These are phyloP conservation scores for Trametes hirsuta DNA, from an alignment of 1,284 basidiomycete genomes.

Conservation along the genomic window DNA sequence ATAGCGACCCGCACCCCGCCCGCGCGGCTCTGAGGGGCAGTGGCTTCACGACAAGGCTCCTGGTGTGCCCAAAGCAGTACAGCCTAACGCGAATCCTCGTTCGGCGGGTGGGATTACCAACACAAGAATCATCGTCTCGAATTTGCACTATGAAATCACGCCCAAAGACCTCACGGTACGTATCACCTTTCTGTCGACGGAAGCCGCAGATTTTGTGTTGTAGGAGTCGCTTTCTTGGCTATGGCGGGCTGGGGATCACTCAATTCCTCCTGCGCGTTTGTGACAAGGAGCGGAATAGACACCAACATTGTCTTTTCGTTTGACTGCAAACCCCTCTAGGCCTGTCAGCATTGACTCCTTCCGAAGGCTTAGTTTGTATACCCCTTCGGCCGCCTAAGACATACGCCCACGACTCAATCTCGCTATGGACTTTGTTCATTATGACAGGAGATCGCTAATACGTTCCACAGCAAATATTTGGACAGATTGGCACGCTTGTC, in stretches of 20 bases:
- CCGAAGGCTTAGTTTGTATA: too few species aligned
- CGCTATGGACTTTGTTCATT: not conserved
- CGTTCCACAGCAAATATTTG: constrained; percentile 78
- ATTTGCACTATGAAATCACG: constrained; percentile 93
- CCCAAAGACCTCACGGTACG: constrained; percentile 86
- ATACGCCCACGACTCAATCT: not conserved
- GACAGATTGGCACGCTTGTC: constrained; percentile 89
- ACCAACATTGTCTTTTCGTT: too few species aligned
- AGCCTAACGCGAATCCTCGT: constrained; percentile 27
- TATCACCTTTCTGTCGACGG: not conserved
- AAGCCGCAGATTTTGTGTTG: too few species aligned
- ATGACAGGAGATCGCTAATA: constrained; percentile 8
- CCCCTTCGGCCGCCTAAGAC: too few species aligned
- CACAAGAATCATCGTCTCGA: constrained; percentile 80
- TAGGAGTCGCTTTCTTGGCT: too few species aligned
- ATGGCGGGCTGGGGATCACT: too few species aligned
- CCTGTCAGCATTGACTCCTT: too few species aligned
- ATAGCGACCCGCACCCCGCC: constrained; percentile 50
- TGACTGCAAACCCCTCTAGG: too few species aligned
- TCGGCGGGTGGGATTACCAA: constrained; percentile 42
- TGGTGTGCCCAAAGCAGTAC: constrained; percentile 37
- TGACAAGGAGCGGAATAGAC: too few species aligned
- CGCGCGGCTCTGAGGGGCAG: constrained; percentile 54
- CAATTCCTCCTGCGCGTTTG: too few species aligned
- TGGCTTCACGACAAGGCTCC: constrained; percentile 75